Evolutionary conservation across 2,329 filamentous ascomycete species (phyloP).

Genomic region (Clonostachys sp.): DNA sequence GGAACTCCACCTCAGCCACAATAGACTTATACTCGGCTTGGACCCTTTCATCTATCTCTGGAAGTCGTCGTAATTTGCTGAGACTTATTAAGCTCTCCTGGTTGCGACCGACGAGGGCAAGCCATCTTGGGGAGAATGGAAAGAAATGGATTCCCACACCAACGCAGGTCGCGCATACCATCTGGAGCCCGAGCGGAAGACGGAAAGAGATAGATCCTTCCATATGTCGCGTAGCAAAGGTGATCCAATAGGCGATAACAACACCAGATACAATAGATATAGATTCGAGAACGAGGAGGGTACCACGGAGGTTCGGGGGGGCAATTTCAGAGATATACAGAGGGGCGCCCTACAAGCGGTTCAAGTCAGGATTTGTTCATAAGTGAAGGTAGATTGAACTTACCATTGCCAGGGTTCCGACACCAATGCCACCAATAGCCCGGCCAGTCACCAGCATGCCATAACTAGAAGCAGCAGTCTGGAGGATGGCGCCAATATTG

Average conservation of each 20-base stretch:
- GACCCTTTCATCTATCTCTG: conserved; percentile 8
- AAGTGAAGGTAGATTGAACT: too few relatives aligned
- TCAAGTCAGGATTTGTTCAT: too few relatives aligned
- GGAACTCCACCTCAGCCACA: conserved; percentile 6
- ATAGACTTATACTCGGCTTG: conserved; percentile 10
- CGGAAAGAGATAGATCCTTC: conserved; percentile 2
- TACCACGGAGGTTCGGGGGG: conserved; percentile 40
- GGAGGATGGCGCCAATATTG: not conserved
- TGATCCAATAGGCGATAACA: conserved; percentile 16
- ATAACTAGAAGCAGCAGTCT: conserved; percentile 21
- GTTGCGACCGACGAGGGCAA: conserved; percentile 48
- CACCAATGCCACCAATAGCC: conserved; percentile 34
- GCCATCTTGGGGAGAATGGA: conserved; percentile 59
- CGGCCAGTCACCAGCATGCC: conserved; percentile 35
- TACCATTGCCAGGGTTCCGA: conserved; percentile 26
- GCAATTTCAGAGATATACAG: conserved; percentile 41
- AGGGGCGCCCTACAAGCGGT: conserved; percentile 19
- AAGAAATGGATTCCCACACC: conserved; percentile 47
- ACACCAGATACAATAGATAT: conserved; percentile 22
- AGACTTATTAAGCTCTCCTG: conserved; percentile 52
- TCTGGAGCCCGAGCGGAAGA: conserved; percentile 5
- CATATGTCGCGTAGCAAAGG: conserved; percentile 13
- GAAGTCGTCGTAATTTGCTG: conserved; percentile 27
- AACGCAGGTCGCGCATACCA: not conserved
- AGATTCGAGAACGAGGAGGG: conserved; percentile 23